Percentiles rank a stretch among this genome's conserved stretches.
phyloP scores from a whole-genome alignment of 2,329 filamentous ascomycete species.

The Sordariomycetes sp. region DNA sequence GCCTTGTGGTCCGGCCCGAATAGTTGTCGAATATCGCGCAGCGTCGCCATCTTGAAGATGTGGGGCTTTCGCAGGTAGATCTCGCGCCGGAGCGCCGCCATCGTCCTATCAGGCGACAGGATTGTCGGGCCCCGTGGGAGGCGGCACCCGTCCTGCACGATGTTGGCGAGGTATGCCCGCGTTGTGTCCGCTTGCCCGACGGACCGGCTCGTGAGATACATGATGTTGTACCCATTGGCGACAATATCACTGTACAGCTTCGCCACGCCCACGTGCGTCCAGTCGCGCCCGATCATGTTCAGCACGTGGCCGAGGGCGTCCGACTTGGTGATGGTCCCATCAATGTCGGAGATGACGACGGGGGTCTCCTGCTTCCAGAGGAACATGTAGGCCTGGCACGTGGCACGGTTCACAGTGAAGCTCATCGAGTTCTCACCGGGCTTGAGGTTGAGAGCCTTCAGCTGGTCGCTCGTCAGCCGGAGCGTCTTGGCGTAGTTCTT shows the following conservation, averaged over 20 bases:
- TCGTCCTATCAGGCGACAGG: slow-evolving; percentile 86
- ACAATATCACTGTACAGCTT: slow-evolving; percentile 96
- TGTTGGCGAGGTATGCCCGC: slow-evolving; percentile 77
- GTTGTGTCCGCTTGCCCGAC: slow-evolving; percentile 91
- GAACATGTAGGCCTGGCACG: slow-evolving; percentile 86
- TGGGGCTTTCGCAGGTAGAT: slow-evolving; percentile 94
- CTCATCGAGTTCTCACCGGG: slow-evolving; percentile 86
- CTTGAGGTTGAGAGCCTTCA: slow-evolving; percentile 75
- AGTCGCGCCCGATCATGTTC: slow-evolving; percentile 94
- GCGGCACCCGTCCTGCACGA: slow-evolving; percentile 76
- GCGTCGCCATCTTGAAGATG: slow-evolving; percentile 98
- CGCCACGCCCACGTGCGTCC: slow-evolving; percentile 93
- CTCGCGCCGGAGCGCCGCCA: slow-evolving; percentile 83
- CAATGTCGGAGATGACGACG: slow-evolving; percentile 96
- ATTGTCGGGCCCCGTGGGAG: slow-evolving; percentile 89
- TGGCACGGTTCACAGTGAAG: slow-evolving; percentile 92
- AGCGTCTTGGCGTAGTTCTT: slow-evolving; percentile 95
- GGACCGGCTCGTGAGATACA: slow-evolving; percentile 90
- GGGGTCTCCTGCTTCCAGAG: slow-evolving; percentile 86
- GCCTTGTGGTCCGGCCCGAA: slow-evolving; percentile 70
- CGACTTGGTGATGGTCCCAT: slow-evolving; percentile 97
- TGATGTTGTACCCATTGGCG: slow-evolving; percentile 95
- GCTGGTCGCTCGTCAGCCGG: slow-evolving; percentile 86
- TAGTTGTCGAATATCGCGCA: slow-evolving; percentile 84
- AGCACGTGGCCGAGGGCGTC: slow-evolving; percentile 89